These are phyloP conservation scores for Sugiyamaella floridensis DNA, from an alignment of 805 yeast genomes.

Conservation along the genomic window DNA sequence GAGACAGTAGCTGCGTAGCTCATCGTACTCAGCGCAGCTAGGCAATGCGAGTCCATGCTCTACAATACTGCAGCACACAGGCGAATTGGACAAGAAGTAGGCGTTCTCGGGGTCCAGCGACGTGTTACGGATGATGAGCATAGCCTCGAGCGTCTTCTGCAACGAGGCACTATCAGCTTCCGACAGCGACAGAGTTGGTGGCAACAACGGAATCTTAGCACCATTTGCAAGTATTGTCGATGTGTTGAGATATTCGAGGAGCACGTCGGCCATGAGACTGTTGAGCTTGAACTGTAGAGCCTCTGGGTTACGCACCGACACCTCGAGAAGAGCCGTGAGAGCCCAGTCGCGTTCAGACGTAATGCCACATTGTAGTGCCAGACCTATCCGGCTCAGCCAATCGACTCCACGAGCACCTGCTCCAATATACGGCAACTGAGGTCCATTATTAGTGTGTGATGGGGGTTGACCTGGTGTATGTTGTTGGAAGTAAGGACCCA, in stretches of 20 bases:
- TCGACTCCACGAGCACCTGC: constrained; percentile 50
- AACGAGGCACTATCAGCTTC: constrained; percentile 9
- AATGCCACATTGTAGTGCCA: constrained; percentile 62
- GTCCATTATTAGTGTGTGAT: not conserved
- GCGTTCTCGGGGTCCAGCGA: constrained; percentile 81
- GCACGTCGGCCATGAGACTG: constrained; percentile 1
- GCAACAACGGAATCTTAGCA: not conserved
- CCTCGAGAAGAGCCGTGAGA: constrained; percentile 43
- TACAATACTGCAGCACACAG: constrained; percentile 43
- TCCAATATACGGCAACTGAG: constrained; percentile 14
- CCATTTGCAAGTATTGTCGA: not conserved
- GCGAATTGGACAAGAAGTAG: constrained; percentile 57
- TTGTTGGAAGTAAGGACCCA: not conserved
- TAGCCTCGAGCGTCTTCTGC: constrained; percentile 38
- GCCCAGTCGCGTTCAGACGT: constrained; percentile 69
- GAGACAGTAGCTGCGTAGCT: constrained; percentile 56
- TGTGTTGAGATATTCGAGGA: not conserved
- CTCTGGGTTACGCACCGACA: constrained; percentile 45
- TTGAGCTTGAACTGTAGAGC: constrained; percentile 41
- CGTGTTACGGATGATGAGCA: constrained; percentile 69
- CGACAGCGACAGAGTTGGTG: not conserved
- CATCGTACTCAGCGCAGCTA: constrained; percentile 36
- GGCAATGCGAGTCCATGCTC: constrained; percentile 29
- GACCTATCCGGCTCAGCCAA: constrained; percentile 55
- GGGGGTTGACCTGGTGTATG: not conserved